These are phyloP conservation scores for Cucurbitaria berberidis DNA, from an alignment of 2,329 filamentous ascomycete genomes.

Conservation along the genomic window DNA sequence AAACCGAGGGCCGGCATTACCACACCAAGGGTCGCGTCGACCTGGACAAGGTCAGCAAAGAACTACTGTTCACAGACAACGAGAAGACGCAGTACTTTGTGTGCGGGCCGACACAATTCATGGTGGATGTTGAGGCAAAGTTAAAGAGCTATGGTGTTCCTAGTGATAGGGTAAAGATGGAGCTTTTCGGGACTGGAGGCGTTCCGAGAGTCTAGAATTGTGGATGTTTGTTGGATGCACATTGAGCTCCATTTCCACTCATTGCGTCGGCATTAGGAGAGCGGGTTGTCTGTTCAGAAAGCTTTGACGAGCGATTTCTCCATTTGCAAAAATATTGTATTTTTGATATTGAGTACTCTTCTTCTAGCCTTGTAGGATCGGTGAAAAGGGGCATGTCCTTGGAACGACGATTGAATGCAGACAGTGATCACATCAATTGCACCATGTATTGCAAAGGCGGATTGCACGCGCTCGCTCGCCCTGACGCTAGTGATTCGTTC, in stretches of 20 bases:
- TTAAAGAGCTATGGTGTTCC: slow-evolving; percentile 64
- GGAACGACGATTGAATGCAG: slow-evolving; percentile 6
- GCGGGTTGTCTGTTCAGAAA: neutral
- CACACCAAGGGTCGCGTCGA: slow-evolving; percentile 65
- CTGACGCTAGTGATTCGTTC: slow-evolving; percentile 1
- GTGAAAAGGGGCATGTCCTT: slow-evolving; percentile 13
- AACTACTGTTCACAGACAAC: slow-evolving; percentile 64
- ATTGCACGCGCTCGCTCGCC: slow-evolving; percentile 25
- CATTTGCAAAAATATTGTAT: neutral
- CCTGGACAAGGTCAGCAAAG: slow-evolving; percentile 61
- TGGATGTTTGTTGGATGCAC: slow-evolving; percentile 1
- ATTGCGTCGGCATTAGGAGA: neutral
- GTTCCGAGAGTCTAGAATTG: slow-evolving; percentile 35
- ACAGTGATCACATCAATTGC: slow-evolving; percentile 16
- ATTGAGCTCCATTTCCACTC: slow-evolving; percentile 1
- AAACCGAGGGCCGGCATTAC: slow-evolving; percentile 62
- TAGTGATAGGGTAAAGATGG: slow-evolving; percentile 66
- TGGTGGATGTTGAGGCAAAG: slow-evolving; percentile 64
- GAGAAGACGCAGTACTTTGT: slow-evolving; percentile 69
- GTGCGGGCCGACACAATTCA: slow-evolving; percentile 74
- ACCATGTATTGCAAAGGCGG: slow-evolving; percentile 23
- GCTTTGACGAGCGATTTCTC: neutral
- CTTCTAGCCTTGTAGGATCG: slow-evolving; percentile 1
- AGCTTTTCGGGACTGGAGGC: slow-evolving; percentile 63
- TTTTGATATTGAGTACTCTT: neutral